phyloP scores from a whole-genome alignment of 768 basidiomycete genomes.

The Cyclocybe cylindracea region DNA sequence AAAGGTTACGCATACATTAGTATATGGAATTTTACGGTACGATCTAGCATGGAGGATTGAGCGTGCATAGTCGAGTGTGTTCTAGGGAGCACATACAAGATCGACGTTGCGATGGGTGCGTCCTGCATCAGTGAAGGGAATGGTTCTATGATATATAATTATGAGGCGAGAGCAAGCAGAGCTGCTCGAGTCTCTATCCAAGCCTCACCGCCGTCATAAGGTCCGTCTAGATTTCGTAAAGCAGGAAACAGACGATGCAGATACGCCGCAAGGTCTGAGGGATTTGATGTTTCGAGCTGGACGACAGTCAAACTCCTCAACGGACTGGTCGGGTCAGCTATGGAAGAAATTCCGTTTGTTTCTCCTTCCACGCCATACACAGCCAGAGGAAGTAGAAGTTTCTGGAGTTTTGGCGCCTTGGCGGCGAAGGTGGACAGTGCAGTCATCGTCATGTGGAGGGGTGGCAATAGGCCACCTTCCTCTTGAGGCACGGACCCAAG shows the following conservation, averaged over 20 bases:
- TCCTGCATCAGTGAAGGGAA: too few relatives aligned
- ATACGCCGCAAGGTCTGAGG: slow-evolving; percentile 23
- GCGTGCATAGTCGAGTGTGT: too few relatives aligned
- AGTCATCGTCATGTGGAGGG: slow-evolving; percentile 25
- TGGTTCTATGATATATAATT: too few relatives aligned
- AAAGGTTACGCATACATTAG: too few relatives aligned
- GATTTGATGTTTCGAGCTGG: slow-evolving; percentile 28
- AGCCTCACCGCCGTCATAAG: slow-evolving; percentile 23
- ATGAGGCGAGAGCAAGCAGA: background rate
- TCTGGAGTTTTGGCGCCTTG: slow-evolving; percentile 25
- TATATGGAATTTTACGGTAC: too few relatives aligned
- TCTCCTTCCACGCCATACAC: slow-evolving; percentile 11
- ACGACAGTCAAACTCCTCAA: slow-evolving; percentile 36
- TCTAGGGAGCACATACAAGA: too few relatives aligned
- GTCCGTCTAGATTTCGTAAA: slow-evolving; percentile 35
- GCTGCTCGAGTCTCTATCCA: slow-evolving; percentile 24
- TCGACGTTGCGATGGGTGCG: too few relatives aligned
- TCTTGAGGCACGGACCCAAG: slow-evolving; percentile 33
- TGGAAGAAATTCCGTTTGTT: background rate
- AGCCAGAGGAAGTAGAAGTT: slow-evolving; percentile 30
- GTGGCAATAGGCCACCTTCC: slow-evolving; percentile 11
- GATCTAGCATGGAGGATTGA: too few relatives aligned
- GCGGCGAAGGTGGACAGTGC: slow-evolving; percentile 27
- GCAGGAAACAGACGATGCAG: slow-evolving; percentile 41
- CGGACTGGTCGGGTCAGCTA: slow-evolving; percentile 17